Evolutionary conservation across 225 moss, liverwort and hornwort genomes (phyloP).

Genomic region (Takakia lepidozioides): DNA sequence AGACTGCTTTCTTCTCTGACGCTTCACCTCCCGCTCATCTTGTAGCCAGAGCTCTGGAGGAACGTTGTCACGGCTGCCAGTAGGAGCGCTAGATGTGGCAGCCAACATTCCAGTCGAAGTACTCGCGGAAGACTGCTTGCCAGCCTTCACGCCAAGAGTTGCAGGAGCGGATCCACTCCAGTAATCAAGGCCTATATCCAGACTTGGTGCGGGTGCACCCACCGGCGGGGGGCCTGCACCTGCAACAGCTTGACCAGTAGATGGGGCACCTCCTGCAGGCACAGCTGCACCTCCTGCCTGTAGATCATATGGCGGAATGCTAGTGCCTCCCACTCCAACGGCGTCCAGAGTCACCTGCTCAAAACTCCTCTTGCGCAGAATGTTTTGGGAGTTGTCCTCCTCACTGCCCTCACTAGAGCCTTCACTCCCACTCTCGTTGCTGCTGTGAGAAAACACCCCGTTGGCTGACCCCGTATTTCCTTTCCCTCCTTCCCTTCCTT

Average conservation of each 20-base stretch:
- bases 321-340: constrained; percentile 30
- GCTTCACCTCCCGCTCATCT: constrained; percentile 87
- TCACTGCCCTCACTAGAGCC: constrained; percentile 48
- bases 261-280: constrained; percentile 49
- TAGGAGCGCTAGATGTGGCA: no score
- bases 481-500: constrained; percentile 26
- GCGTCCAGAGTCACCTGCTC: constrained; percentile 63
- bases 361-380: constrained; percentile 41
- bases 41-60: constrained; percentile 55
- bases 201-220: constrained; percentile 39
- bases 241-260: constrained; percentile 15
- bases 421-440: constrained; percentile 47
- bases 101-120: constrained; percentile 40
- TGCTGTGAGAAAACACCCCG: constrained; percentile 34
- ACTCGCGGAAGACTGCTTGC: constrained; percentile 43
- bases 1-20: constrained; percentile 87
- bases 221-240: constrained; percentile 27
- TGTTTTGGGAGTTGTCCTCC: constrained; percentile 47
- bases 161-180: constrained; percentile 52
- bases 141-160: constrained; percentile 30
- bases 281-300: no score
- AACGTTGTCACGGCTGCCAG: no score
- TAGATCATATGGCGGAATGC: no score
- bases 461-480: no score
- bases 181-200: constrained; percentile 69